Percentiles rank a stretch among this genome's conserved stretches.
phyloP scores from a whole-genome alignment of 352 stramenopile genomes.

The Pythium rhizo-oryzae region DNA sequence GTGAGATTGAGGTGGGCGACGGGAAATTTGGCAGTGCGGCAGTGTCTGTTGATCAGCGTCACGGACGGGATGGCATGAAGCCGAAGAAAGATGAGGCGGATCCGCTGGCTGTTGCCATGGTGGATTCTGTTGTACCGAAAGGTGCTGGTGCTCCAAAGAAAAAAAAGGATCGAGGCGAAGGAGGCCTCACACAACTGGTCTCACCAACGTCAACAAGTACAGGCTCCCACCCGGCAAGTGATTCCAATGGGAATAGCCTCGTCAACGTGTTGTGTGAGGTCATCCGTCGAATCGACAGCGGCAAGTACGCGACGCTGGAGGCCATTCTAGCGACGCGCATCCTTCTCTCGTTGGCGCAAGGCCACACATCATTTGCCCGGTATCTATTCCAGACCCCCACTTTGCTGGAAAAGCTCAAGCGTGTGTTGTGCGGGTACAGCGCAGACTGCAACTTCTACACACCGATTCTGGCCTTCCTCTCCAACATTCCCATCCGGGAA shows the following conservation, averaged over 20 bases:
- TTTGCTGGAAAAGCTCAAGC: constrained; percentile 45
- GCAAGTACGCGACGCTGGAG: constrained; percentile 40
- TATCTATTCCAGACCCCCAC: constrained; percentile 42
- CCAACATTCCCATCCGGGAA: constrained; percentile 55
- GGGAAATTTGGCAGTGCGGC: not conserved
- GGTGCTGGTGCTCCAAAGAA: constrained; percentile 12
- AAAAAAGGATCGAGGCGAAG: constrained; percentile 23
- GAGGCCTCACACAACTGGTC: not conserved
- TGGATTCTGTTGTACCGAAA: constrained; percentile 22
- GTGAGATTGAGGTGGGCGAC: constrained; percentile 19
- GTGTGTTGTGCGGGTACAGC: constrained; percentile 46
- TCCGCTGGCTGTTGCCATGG: constrained; percentile 16
- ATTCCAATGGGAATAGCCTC: constrained; percentile 26
- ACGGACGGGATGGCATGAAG: not conserved
- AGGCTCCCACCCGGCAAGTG: not conserved
- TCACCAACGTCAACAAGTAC: constrained; percentile 17
- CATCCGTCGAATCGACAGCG: constrained; percentile 40
- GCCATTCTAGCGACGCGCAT: constrained; percentile 50
- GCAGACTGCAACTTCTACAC: constrained; percentile 55
- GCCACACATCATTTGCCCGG: constrained; percentile 46
- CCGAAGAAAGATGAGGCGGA: constrained; percentile 15
- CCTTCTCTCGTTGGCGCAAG: constrained; percentile 63
- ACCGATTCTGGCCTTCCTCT: constrained; percentile 65
- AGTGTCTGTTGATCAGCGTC: not conserved
- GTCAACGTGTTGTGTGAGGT: constrained; percentile 56